Evolutionary conservation across 805 yeast species (phyloP).

Genomic region (Metschnikowia matae): DNA sequence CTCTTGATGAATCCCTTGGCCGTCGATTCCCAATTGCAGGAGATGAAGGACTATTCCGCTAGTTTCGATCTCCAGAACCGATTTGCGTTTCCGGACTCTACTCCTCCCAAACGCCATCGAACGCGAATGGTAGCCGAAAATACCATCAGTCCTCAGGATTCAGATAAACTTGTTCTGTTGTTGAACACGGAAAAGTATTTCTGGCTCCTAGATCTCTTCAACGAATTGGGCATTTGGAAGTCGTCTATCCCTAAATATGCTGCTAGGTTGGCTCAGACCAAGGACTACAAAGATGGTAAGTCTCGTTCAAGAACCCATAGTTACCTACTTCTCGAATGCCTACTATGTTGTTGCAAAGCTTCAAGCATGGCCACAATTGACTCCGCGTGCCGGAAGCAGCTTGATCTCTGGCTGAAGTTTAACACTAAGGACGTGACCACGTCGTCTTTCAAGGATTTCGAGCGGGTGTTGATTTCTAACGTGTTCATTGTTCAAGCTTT

Average conservation of each 20-base stretch:
- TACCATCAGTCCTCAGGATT: conserved; percentile 8
- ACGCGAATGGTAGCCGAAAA: neutral
- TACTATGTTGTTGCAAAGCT: conserved; percentile 25
- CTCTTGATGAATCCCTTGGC: conserved; percentile 19
- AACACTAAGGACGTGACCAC: conserved; percentile 9
- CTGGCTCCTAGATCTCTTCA: conserved; percentile 39
- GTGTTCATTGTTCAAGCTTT: conserved; percentile 26
- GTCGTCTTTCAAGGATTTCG: conserved; percentile 20
- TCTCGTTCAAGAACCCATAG: conserved; percentile 10
- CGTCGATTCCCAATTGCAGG: conserved; percentile 7
- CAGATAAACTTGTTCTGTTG: conserved; percentile 20
- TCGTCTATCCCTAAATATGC: conserved; percentile 33
- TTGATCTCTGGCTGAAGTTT: conserved; percentile 21
- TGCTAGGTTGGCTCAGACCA: conserved; percentile 15
- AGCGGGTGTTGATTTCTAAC: conserved; percentile 29
- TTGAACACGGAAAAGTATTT: conserved; percentile 33
- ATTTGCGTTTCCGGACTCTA: neutral
- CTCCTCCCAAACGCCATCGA: neutral
- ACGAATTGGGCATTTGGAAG: conserved; percentile 38
- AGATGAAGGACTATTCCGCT: neutral
- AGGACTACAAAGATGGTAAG: conserved; percentile 6
- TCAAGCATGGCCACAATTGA: conserved; percentile 12
- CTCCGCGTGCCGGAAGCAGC: conserved; percentile 19
- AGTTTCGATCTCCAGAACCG: neutral
- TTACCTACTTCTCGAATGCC: conserved; percentile 26